Base-by-base conservation (phyloP, 192 early-diverging fungal species). In the Kappamyces sp. region DNA sequence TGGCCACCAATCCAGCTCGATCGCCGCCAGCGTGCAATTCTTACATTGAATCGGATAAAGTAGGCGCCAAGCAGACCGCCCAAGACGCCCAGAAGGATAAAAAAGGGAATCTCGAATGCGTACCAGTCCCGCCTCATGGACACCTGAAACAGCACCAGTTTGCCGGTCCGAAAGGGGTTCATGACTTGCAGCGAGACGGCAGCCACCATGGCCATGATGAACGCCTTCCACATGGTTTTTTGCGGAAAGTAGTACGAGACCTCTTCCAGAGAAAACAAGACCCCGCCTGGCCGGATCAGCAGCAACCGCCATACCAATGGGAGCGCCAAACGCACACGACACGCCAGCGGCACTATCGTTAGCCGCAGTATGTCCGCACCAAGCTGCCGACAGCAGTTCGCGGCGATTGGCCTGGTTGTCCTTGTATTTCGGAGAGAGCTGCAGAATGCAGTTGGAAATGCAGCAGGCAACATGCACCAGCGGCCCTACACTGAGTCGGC, bases 61-160 rank as follows among this genome's bases (percentile, higher is more conserved):
- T 75, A 63, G 0, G 72, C 37, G 1, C 81, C 81, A 42, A 66
- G 68, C 1, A 83, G 39, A 2, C 79, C 82, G 35, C 97, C 97
- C 34, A 97, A 67, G 1, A 92, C 40, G 1, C 86, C 75, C 35
- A 94, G 86, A 62, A 95, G 84, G 15, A 74, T 60, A 58, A 81
- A 81, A 5, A 69, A 51, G 6, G 88, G 60, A 5, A 91, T 69
- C 72, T 98, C 94, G 67, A 97, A 95, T 39, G 86, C 86, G 68
- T 94, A 92, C 94, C 94, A 99, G 50, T 91, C 87, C 49, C 90
- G 74, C 63, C 92, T 90, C 63, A 93, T 90, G 15, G 82, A 81
- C 7, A 93, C 91, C 71, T 98, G 93, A 70, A 97, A 99, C 84
- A 94, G 83, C 40, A 96, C 95, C 13, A 96, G 68, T 73, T 98